Conservation (phyloP, 192 early-diverging fungal species). For the Linnemannia hyalina region DNA sequence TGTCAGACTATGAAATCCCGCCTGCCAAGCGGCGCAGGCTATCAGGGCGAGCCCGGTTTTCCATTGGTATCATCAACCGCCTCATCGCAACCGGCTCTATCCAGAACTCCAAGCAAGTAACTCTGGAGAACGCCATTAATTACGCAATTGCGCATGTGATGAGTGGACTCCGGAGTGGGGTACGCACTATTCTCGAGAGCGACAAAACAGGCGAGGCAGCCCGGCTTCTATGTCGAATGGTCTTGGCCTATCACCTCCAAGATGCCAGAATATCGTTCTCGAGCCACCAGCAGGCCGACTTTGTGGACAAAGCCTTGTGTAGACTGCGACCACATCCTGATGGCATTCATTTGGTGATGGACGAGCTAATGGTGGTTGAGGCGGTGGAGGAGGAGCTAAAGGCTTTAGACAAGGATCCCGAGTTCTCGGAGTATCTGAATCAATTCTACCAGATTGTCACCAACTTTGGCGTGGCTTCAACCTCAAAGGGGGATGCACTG, state of each 20-base stretch:
- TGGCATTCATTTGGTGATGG: constrained; percentile 25
- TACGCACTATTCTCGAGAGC: too few relatives aligned
- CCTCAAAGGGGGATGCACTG: constrained; percentile 29
- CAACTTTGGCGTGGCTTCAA: constrained; percentile 24
- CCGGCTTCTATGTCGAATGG: too few relatives aligned
- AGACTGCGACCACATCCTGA: constrained; percentile 10
- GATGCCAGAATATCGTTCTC: constrained; percentile 13
- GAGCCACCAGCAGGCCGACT: constrained; percentile 7
- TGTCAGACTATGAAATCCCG: background rate
- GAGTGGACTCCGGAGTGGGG: too few relatives aligned
- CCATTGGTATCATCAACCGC: background rate
- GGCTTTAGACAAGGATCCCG: background rate
- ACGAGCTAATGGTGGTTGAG: constrained; percentile 36
- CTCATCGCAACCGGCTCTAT: too few relatives aligned
- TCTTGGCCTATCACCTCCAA: background rate
- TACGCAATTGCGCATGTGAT: too few relatives aligned
- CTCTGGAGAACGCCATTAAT: too few relatives aligned
- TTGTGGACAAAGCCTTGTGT: constrained; percentile 32
- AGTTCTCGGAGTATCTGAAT: constrained; percentile 10
- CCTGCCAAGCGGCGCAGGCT: constrained; percentile 16
- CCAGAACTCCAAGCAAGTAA: too few relatives aligned
- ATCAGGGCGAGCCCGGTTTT: constrained; percentile 19
- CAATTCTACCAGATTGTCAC: constrained; percentile 21
- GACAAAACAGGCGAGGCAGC: too few relatives aligned
- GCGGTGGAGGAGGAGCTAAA: constrained; percentile 30